Evolutionary conservation across 352 stramenopile genomes (phyloP).

Genomic region (Pythium brassicae): DNA sequence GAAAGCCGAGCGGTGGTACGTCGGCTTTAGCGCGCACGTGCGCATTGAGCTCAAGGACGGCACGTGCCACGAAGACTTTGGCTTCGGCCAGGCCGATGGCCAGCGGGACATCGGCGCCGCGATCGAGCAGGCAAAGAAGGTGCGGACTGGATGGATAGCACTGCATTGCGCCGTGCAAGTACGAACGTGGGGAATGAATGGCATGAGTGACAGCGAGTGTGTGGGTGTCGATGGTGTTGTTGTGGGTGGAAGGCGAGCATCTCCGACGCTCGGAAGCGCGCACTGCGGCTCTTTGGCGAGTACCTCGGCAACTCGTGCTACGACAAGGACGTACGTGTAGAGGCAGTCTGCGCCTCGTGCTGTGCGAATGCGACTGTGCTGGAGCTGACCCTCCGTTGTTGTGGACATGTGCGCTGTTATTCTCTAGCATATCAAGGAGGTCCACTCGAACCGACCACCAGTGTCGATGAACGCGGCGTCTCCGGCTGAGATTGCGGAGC

Average conservation of each 20-base stretch:
- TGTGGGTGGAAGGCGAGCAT: conserved; percentile 49
- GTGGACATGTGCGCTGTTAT: neutral
- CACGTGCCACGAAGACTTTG: conserved; percentile 78
- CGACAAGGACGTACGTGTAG: conserved; percentile 47
- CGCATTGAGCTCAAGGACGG: conserved; percentile 85
- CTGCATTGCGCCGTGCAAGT: neutral
- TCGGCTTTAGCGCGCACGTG: conserved; percentile 75
- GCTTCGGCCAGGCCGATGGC: conserved; percentile 74
- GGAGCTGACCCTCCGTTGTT: too few species aligned
- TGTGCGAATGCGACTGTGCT: neutral
- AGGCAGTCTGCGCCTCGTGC: neutral
- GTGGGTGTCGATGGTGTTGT: neutral
- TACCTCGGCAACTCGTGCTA: conserved; percentile 87
- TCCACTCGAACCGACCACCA: conserved; percentile 50
- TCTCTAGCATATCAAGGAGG: conserved; percentile 59
- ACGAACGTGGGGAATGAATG: too few species aligned
- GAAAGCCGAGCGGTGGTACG: conserved; percentile 63
- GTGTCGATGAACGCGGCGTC: conserved; percentile 6
- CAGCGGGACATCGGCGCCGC: conserved; percentile 69
- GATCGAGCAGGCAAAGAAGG: conserved; percentile 84
- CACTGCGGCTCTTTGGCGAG: conserved; percentile 78
- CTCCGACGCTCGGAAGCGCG: conserved; percentile 77
- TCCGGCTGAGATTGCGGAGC: conserved; percentile 6
- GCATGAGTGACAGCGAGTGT: neutral
- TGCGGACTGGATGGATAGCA: conserved; percentile 3